Conservation (phyloP, 441 rosid genomes). For the Isatis lusitanica region DNA sequence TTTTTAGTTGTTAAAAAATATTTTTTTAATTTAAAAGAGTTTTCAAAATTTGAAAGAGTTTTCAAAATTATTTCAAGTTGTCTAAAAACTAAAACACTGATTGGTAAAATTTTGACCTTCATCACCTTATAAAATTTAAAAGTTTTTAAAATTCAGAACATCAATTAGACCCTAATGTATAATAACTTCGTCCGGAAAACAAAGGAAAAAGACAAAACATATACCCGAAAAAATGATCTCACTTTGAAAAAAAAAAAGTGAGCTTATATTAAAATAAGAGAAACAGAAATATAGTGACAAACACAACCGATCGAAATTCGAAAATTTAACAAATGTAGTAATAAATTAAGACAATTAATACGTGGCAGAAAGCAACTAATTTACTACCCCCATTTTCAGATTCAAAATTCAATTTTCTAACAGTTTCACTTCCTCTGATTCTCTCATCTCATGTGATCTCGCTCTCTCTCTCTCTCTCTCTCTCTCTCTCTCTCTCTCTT, state of each 20-base stretch:
- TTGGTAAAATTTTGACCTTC: too few species aligned
- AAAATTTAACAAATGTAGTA: background rate
- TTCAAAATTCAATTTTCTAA: slow-evolving; percentile 29
- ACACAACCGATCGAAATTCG: slow-evolving; percentile 8
- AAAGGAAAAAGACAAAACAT: background rate
- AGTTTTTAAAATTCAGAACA: too few species aligned
- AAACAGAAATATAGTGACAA: background rate
- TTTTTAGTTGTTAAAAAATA: too few species aligned
- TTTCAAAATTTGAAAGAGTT: too few species aligned
- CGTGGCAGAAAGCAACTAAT: slow-evolving; percentile 25
- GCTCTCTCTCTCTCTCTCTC: background rate
- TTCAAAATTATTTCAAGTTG: too few species aligned
- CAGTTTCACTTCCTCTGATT: slow-evolving; percentile 19
- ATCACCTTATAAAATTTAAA: too few species aligned
- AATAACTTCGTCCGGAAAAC: too few species aligned
- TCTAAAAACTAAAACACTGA: too few species aligned
- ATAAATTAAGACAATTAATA: slow-evolving; percentile 24
- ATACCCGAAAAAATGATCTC: slow-evolving; percentile 15
- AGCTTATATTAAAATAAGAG: background rate
- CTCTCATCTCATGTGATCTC: slow-evolving; percentile 18
- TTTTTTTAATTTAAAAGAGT: too few species aligned
- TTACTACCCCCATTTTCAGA: slow-evolving; percentile 31
- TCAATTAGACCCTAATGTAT: too few species aligned
- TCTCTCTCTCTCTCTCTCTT: slow-evolving; percentile 4
- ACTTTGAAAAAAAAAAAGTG: slow-evolving; percentile 11